Conservation (phyloP, 2,329 filamentous ascomycete genomes). For the Lachnellula cervina region DNA sequence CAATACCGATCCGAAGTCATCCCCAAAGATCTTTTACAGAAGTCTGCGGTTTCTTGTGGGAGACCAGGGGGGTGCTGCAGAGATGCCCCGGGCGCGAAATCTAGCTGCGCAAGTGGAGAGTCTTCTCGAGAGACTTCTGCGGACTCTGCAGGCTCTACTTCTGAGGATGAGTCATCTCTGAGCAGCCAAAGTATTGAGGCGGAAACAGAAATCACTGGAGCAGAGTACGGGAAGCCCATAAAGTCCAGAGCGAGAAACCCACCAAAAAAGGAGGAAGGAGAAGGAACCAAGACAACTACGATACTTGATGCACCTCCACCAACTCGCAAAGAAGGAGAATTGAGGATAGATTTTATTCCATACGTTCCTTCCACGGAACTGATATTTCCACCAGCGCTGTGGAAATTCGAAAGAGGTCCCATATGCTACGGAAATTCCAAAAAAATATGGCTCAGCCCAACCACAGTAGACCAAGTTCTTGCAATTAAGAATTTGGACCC, state of each 20-base stretch:
- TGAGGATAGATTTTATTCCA: conserved; percentile 71
- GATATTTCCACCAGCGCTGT: conserved; percentile 84
- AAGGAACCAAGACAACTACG: conserved; percentile 15
- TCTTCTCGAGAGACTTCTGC: conserved; percentile 1
- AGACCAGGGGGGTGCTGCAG: conserved; percentile 64
- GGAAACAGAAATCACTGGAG: conserved; percentile 11
- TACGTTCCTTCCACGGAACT: conserved; percentile 92
- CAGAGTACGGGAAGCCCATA: conserved; percentile 20
- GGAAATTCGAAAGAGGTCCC: conserved; percentile 75
- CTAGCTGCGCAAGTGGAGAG: conserved; percentile 58
- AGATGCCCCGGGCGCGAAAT: conserved; percentile 58
- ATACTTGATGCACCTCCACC: conserved; percentile 12
- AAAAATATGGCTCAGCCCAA: conserved; percentile 89
- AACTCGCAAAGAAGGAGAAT: conserved; percentile 55
- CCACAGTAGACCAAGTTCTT: conserved; percentile 81
- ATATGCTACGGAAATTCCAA: conserved; percentile 89
- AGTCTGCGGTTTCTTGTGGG: conserved; percentile 55
- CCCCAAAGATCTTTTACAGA: conserved; percentile 5
- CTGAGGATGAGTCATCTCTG: conserved; percentile 12
- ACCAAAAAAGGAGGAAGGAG: not conserved
- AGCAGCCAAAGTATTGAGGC: conserved; percentile 5
- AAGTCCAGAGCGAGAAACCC: conserved; percentile 15
- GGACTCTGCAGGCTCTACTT: conserved; percentile 1
- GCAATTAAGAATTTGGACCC: conserved; percentile 87
- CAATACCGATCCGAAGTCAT: conserved; percentile 39